A percentile compares a stretch with the other conserved stretches of the same genome.
phyloP scores from a whole-genome alignment of 2,329 filamentous ascomycete genomes.

The Aspergillus tubingensis region DNA sequence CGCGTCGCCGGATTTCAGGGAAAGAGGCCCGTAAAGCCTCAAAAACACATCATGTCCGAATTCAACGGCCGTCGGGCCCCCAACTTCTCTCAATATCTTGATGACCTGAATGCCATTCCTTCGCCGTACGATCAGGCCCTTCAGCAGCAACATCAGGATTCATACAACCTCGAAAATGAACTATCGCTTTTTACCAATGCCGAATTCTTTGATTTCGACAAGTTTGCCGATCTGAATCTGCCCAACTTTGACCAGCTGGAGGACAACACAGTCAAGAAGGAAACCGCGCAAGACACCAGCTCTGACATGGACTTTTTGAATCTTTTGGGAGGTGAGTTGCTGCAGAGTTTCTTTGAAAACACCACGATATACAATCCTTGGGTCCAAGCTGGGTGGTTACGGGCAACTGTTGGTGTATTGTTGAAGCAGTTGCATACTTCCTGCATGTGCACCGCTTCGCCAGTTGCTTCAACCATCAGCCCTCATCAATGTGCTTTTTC shows the following conservation, averaged over 20 bases:
- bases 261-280: conserved; percentile 29
- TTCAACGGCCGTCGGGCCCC: conserved; percentile 76
- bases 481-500: neutral
- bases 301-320: conserved; percentile 45
- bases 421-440: neutral
- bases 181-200: conserved; percentile 80
- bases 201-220: conserved; percentile 77
- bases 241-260: conserved; percentile 36
- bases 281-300: conserved; percentile 25
- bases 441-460: neutral
- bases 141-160: conserved; percentile 61
- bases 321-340: conserved; percentile 44
- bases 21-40: conserved; percentile 18
- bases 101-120: conserved; percentile 74
- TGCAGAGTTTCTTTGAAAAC: conserved; percentile 3
- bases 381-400: conserved; percentile 2
- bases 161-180: conserved; percentile 68
- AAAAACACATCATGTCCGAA: conserved; percentile 60
- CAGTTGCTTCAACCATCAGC: neutral
- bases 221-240: conserved; percentile 37
- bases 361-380: neutral
- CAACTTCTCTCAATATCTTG: conserved; percentile 88
- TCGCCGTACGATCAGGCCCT: conserved; percentile 64
- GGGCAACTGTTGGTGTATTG: neutral
- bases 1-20: neutral